Percentiles rank a stretch among this genome's conserved stretches.
These are phyloP conservation scores for Zygosaccharomyces sapae DNA, from an alignment of 1,139 yeast species.

Conservation along the genomic window DNA sequence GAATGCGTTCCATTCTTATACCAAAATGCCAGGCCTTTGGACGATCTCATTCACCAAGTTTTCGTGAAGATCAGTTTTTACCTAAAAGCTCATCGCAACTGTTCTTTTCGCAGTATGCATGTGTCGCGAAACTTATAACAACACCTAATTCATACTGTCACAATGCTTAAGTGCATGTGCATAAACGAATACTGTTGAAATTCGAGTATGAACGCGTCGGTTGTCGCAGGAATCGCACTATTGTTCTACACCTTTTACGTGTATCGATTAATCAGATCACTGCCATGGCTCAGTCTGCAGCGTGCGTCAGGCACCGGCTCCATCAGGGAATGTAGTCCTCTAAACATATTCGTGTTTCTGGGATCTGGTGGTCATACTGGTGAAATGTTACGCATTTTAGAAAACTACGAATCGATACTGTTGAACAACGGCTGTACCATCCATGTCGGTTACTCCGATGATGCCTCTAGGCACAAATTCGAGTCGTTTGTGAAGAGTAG, in stretches of 20 bases:
- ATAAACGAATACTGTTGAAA: neutral
- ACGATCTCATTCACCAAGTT: neutral
- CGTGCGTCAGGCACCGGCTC: slow-evolving; percentile 1
- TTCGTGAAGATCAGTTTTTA: slow-evolving; percentile 5
- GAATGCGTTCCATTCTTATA: neutral
- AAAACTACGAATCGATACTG: slow-evolving; percentile 37
- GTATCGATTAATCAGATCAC: slow-evolving; percentile 10
- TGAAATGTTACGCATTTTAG: slow-evolving; percentile 73
- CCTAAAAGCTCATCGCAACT: neutral
- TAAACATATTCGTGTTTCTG: slow-evolving; percentile 46
- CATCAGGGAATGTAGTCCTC: slow-evolving; percentile 4
- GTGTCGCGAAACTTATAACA: neutral
- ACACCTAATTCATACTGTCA: neutral
- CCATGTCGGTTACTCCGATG: slow-evolving; percentile 34
- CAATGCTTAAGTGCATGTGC: neutral
- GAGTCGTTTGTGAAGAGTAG: slow-evolving; percentile 38
- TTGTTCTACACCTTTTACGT: slow-evolving; percentile 9
- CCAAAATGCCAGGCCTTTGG: neutral
- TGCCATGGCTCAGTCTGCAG: slow-evolving; percentile 10
- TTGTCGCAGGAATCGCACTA: slow-evolving; percentile 6
- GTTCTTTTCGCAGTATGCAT: neutral
- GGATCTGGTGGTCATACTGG: slow-evolving; percentile 98
- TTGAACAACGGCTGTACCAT: slow-evolving; percentile 23
- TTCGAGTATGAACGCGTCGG: slow-evolving; percentile 5
- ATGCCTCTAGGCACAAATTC: slow-evolving; percentile 23